Evolutionary conservation across 2,329 filamentous ascomycete genomes (phyloP), one percentile per base, ranked within the genome.

Genomic region (Hypoxylon sp.): DNA sequence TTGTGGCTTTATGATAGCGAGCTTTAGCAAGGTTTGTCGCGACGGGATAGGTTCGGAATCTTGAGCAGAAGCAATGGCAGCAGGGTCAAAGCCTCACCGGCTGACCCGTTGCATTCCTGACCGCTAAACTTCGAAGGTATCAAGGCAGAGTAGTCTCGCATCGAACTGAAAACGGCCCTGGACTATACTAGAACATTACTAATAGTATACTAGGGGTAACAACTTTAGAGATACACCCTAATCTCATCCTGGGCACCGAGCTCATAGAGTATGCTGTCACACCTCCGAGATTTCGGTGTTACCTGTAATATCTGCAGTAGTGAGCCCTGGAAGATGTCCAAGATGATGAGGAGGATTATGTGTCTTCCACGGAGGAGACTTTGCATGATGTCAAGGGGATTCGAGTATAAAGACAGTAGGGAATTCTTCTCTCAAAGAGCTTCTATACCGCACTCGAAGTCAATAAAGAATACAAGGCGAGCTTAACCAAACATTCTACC

Each of bases 31-130:
- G 21, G n/a, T 28, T 14, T 58, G 34, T 34, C 56, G 19, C 45
- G 19, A 34, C 67, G 67, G 64, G 36, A 50, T 48, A 57, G 41
- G 34, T 38, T 69, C 67, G 67, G 67, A 5, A 36, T 69, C 30
- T 51, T 52, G 28, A 13, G 23, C 9, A n/a, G 17, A 17, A 41
- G 60, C 34, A 13, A 30, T 6, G 13, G 17, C 13, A 41, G 60
- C 46, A 48, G 19, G 46, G 59, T 14, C 43, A 9, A 46, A 34
- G 30, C 48, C 46, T 69, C 51, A 48, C 56, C 66, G 43, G 60
- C 52, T 61, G 55, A 69, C 56, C 48, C 32, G 4, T 51, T 59
- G 36, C 43, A 51, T 56, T 51, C 36, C 25, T 58, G 52, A 69
- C 51, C 51, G 63, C 43, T n/a, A 32, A 41, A 41, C 41, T 30